Percentiles rank a stretch among this genome's conserved stretches.
Evolutionary conservation across 441 rosid species (phyloP).

Genomic region (Croton laevigatus): DNA sequence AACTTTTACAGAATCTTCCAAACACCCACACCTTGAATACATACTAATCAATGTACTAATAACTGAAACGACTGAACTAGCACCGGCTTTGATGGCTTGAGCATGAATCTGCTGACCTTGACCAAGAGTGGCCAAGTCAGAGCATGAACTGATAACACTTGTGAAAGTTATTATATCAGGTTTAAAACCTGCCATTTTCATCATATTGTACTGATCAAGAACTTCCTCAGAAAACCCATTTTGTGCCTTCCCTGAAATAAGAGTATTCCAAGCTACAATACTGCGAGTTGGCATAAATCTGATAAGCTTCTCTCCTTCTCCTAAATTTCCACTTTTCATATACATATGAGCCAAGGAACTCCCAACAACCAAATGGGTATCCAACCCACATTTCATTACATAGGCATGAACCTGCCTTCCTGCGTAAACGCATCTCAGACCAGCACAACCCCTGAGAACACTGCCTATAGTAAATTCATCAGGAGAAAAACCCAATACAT

Average conservation of each 20-base stretch:
- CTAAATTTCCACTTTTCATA: conserved; percentile 63
- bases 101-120: conserved; percentile 93
- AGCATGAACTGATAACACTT: conserved; percentile 75
- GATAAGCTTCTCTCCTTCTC: conserved; percentile 64
- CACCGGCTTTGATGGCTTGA: conserved; percentile 62
- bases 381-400: conserved; percentile 54
- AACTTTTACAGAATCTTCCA: conserved; percentile 65
- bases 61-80: conserved; percentile 45
- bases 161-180: conserved; percentile 73
- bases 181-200: conserved; percentile 59
- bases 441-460: conserved; percentile 77
- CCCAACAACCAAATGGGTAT: conserved; percentile 55
- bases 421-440: conserved; percentile 38
- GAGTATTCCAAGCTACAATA: conserved; percentile 81
- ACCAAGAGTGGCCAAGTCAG: conserved; percentile 74
- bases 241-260: conserved; percentile 76
- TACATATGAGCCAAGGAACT: conserved; percentile 90
- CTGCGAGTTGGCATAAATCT: conserved; percentile 50
- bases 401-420: conserved; percentile 71
- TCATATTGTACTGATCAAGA: conserved; percentile 53
- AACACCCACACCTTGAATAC: conserved; percentile 85
- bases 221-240: conserved; percentile 64
- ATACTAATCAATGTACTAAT: conserved; percentile 67
- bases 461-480: conserved; percentile 75
- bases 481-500: conserved; percentile 44